Base-by-base conservation (phyloP, 2,329 filamentous ascomycete species). In the Truncatella angustata region DNA sequence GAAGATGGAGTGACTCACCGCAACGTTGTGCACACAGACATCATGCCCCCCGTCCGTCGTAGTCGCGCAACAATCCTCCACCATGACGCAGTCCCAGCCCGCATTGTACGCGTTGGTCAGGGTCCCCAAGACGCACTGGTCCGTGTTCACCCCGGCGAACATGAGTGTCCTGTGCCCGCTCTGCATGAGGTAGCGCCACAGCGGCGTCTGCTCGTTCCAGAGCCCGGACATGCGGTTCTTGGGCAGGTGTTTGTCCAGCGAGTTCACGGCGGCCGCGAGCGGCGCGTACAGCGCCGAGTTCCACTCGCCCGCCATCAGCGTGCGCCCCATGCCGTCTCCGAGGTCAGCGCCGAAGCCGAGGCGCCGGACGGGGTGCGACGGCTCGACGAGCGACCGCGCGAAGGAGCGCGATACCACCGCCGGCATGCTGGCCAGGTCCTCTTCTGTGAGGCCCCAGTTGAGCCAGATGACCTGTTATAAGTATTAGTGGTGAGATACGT, bases 161-260 rank as follows among this genome's bases (percentile, higher is more conserved):
- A 85, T 59, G 40, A 84, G 60, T 4, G 79, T 84, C 40, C 57
- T 73, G 52, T 73, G 73, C 0, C 69, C 68, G 44, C 70, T 56
- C 36, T 64, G 47, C 32, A 39, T 21, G 48, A 83, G 62, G 35
- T 70, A 73, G 35, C 66, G 63, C 50, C 71, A 72, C 42, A 79
- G 66, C 6, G 70, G 67, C 40, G 75, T 76, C 10, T 61, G 61
- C 7, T 65, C 59, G 21, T 69, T 70, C 78, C 80, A 84, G 45
- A 85, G 66, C 2, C 80, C 82, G 18, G 76, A 80, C 70, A 84
- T 79, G 18, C 81, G 71, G 57, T 82, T 78, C 69, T 85, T 85
- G 59, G 78, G 66, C 54, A 80, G 74, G 61, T 72, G 74, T 9
- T 80, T 66, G 60, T 85, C 81, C 6, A 66, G 66, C 45, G 67